A percentile compares a stretch with the other conserved stretches of the same genome.
phyloP scores from a whole-genome alignment of 2,329 filamentous ascomycete genomes.

The Colletotrichum tropicale region DNA sequence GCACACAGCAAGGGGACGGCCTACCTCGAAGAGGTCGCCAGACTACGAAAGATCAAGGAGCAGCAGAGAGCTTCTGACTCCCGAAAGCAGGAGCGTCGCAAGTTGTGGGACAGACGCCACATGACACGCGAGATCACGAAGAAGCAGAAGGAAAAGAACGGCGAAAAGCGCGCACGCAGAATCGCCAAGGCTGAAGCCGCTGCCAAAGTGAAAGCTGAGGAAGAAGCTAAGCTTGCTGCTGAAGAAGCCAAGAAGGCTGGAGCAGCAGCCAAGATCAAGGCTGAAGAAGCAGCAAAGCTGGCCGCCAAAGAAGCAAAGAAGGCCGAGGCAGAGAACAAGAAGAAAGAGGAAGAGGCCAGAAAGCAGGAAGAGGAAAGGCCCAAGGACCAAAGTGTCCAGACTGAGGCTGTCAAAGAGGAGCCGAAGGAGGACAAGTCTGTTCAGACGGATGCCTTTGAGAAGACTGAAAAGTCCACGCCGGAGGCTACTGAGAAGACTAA shows the following conservation, averaged over 20 bases:
- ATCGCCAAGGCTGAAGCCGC: constrained; percentile 20
- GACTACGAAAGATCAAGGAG: constrained; percentile 53
- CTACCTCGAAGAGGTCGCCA: constrained; percentile 54
- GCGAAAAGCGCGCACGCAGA: constrained; percentile 34
- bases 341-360: constrained; percentile 13
- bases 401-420: constrained; percentile 3
- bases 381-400: constrained; percentile 15
- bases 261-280: constrained; percentile 27
- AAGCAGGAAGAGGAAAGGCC: constrained; percentile 25
- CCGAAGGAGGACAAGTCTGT: not conserved
- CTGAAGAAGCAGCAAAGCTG: constrained; percentile 25
- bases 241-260: constrained; percentile 24
- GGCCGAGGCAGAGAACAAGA: constrained; percentile 27
- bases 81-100: constrained; percentile 48
- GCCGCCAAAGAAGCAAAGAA: constrained; percentile 15
- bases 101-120: constrained; percentile 54
- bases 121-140: constrained; percentile 45
- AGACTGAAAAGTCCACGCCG: not conserved
- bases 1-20: constrained; percentile 63
- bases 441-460: constrained; percentile 7
- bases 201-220: constrained; percentile 28
- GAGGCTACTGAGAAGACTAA: not conserved
- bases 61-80: constrained; percentile 53
- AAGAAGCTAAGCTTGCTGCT: constrained; percentile 21
- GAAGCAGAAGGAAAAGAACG: constrained; percentile 44